Evolutionary conservation across 139 green algal genomes (phyloP), one percentile per base, ranked within the genome.

Genomic region (Asterochloris sp.): DNA sequence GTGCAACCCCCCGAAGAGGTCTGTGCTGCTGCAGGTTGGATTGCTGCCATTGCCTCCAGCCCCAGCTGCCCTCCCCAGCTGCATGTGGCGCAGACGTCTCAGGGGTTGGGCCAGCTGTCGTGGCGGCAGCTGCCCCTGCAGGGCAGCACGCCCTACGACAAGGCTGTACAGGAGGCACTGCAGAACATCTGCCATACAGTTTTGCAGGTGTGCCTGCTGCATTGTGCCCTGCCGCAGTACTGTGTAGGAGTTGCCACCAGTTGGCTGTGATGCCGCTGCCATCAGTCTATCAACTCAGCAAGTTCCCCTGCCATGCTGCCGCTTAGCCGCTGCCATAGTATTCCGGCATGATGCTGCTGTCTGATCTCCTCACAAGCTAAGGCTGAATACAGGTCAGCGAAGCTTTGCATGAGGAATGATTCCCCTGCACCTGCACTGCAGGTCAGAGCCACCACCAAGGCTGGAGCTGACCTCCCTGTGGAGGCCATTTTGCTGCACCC

Each of bases 401-500:
- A 54, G 38, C 38, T 54, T 6, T 54, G 6, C 38, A 54, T 54
- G 9, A 26, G 4, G 6, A 71, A 26, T 21, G 66, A 13, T 21
- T 71, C 66, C 17, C 21, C 19, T 71, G 6, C 74, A 26, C n/a
- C n/a, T n/a, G 14, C 74, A 26, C 0, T 81, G 14, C 62, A 81
- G 77, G 77, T 81, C 28, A 81, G 47, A 62, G 13, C 64, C 60
- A 81, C 62, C 12, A 79, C 60, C 14, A 27, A 54, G 38, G 38
- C 63, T 26, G 63, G 27, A 27, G 69, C 60, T 12, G 66, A 88
- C 15, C 38, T 91, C n/a, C 28, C 64, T 21, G 86, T 89, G 63
- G 84, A 91, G 61, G 86, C 88, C 1, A 81, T 93, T 0, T 68
- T 93, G 28, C 62, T 91, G 17, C 83, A 29, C 21, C 29, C 27